These are phyloP conservation scores for Cystoderma amianthinum DNA, from an alignment of 768 basidiomycete species.

Conservation along the genomic window DNA sequence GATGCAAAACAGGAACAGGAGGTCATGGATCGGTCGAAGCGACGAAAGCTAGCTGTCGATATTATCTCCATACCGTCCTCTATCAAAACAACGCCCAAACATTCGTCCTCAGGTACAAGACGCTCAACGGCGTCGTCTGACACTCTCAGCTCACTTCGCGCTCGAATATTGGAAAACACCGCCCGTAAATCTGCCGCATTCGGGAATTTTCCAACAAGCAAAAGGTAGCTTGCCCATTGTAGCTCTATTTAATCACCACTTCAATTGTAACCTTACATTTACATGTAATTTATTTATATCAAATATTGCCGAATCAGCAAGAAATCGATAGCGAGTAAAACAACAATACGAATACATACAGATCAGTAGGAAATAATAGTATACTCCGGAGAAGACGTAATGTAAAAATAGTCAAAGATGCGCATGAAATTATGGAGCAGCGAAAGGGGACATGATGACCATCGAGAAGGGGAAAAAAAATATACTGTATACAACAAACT, in stretches of 20 bases:
- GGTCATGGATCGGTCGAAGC: conserved; percentile 34
- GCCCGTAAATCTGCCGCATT: conserved; percentile 11
- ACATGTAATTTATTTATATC: not conserved
- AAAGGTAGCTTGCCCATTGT: too few relatives aligned
- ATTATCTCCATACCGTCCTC: conserved; percentile 9
- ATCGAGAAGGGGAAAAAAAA: conserved; percentile 13
- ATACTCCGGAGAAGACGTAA: conserved; percentile 40
- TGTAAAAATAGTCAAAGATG: conserved; percentile 23
- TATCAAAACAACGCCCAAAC: conserved; percentile 6
- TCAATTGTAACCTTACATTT: not conserved
- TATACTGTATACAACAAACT: conserved; percentile 31
- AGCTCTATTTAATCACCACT: not conserved
- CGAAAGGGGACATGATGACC: conserved; percentile 8
- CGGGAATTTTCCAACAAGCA: too few relatives aligned
- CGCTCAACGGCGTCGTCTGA: conserved; percentile 13
- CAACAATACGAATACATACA: conserved; percentile 38
- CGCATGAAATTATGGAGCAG: not conserved
- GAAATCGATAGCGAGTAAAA: conserved; percentile 55
- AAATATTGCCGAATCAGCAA: conserved; percentile 15
- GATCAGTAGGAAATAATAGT: conserved; percentile 10
- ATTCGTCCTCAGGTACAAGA: conserved; percentile 12
- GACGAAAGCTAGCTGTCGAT: conserved; percentile 32
- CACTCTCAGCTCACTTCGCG: conserved; percentile 36
- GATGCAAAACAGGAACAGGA: conserved; percentile 41
- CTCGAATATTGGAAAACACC: conserved; percentile 53